Evolutionary conservation across 192 early-diverging fungal genomes (phyloP), one percentile per base, ranked within the genome.

Genomic region (Pilobolus umbonatus): DNA sequence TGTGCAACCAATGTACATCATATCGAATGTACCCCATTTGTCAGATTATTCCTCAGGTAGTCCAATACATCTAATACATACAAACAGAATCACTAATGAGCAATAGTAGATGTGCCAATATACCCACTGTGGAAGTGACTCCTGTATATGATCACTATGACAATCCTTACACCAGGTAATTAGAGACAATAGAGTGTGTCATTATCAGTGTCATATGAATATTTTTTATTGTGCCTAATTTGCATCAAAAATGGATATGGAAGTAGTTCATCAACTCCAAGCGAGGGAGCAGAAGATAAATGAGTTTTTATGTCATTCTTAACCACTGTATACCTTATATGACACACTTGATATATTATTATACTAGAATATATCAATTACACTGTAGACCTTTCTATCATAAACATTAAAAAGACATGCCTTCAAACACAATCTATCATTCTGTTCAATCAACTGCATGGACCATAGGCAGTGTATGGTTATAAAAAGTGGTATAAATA

Each of bases 1-100:
- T 67, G 65, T 42, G 65, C 61, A 48, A 21, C 43, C n/a, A 45
- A 24, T 22, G n/a, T 19, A 59, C 31, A n/a, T n/a, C 35, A 14
- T 2, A 59, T 59, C 14, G 57, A 59, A 59, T 59, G 57, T 28
- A 59, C 44, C 7, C 57, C 57, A 3, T 46, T 59, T 59, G 43
- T 45, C 14, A 32, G 57, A 34, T 35, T 59, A 36, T 59, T 59
- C 24, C 24, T 59, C 30, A 59, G 48, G 57, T 59, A 59, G n/a
- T n/a, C n/a, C n/a, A 56, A 25, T 11, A 34, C 7, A 53, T 15
- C 14, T 43, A 0, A 30, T 26, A 26, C 28, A 10, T 15, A 31
- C 26, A 35, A 42, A 56, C 14, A 43, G n/a, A 30, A n/a, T 35
- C 4, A 1, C 1, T 34, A 44, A 45, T 3, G 24, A 22, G 21